phyloP scores from a whole-genome alignment of 331 rosid genomes.

The Stylosanthes scabra region DNA sequence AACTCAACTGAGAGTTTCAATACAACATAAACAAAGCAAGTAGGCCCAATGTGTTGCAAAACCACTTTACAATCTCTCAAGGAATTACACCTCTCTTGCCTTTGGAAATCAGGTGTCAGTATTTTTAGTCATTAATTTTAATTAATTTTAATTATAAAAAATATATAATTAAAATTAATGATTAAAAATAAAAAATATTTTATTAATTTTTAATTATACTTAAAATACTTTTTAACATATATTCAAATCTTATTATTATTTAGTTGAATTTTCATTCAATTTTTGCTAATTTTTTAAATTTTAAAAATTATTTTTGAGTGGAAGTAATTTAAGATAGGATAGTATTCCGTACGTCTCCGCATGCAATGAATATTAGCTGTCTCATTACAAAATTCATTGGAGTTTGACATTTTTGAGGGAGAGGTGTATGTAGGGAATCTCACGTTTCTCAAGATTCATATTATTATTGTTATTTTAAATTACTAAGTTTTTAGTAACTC shows the following conservation, averaged over 20 bases:
- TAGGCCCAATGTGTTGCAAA: conserved; percentile 13
- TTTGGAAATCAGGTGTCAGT: no score
- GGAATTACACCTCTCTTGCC: no score
- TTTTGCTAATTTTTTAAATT: no score
- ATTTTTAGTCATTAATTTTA: no score
- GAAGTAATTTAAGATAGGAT: conserved; percentile 51
- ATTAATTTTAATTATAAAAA: no score
- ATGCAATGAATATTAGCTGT: conserved; percentile 53
- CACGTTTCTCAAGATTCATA: not conserved
- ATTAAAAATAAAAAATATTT: no score
- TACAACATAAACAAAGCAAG: conserved; percentile 3
- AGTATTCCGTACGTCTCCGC: conserved; percentile 49
- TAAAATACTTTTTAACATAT: no score
- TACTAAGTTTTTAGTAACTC: not conserved
- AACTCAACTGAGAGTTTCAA: conserved; percentile 19
- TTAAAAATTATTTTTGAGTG: no score
- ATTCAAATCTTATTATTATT: not conserved
- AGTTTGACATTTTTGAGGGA: conserved; percentile 42
- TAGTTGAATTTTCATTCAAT: not conserved
- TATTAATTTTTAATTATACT: no score
- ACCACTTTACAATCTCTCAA: not conserved
- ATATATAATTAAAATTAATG: no score
- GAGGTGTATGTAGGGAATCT: conserved; percentile 43
- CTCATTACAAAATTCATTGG: conserved; percentile 39
- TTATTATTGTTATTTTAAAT: not conserved